Base-by-base conservation (phyloP, 2,329 filamentous ascomycete species). In the Rhexocercosporidium sp. region DNA sequence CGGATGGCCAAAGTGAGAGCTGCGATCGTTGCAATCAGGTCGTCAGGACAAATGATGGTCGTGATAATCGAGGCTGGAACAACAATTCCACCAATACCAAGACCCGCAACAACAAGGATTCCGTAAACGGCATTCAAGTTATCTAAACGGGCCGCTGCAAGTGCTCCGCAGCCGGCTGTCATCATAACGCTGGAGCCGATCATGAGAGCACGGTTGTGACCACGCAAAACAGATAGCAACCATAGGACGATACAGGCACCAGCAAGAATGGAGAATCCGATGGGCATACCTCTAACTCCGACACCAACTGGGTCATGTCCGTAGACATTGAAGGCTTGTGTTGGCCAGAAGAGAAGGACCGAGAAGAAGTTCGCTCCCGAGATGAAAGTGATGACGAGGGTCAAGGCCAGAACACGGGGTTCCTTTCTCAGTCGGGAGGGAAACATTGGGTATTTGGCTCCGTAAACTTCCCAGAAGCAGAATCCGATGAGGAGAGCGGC, bases 1-100 rank as follows among this genome's bases (percentile, higher is more conserved):
- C 90, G 88, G 71, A 92, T 86, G n/a, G 88, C 85, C 44, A 92
- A 84, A 0, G 90, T 91, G 29, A 92, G 80, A 11, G 90, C 88
- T 0, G 89, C 86, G 53, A 91, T 83, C 1, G 90, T 92, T 5
- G 88, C 90, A 69, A 92, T 92, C 4, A 92, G 82, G 64, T 92
- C 89, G 74, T 90, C 87, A 0, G 89, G 89, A 68, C 88, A 91
- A 70, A 91, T 88, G 72, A 92, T 91, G 11, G 88, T 89, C 7
- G 87, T 87, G 65, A 92, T 89, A 71, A 91, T 89, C 0, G 86
- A 88, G 0, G 87, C 41, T 90, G 89, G 90, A 3, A 92, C 86
- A 18, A 91, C 86, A 60, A 92, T 89, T 1, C 87, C 89, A 11
- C 89, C 90, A 7, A 91, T 87, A 7, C 90, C 90, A 1, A 91